Conservation (phyloP, 2,329 filamentous ascomycete genomes). For the Lecanicillium sp. region DNA sequence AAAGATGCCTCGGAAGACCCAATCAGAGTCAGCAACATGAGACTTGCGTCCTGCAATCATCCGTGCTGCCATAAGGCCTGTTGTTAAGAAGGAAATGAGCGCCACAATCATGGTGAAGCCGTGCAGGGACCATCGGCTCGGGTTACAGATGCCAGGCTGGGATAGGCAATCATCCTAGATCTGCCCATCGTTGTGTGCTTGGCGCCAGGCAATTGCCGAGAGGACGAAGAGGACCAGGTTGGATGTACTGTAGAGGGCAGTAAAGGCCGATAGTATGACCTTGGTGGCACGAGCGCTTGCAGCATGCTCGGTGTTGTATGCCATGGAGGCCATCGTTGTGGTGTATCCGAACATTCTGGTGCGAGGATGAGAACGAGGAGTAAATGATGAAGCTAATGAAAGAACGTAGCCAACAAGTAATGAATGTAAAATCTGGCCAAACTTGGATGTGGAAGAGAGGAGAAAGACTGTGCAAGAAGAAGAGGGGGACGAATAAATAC, state of each 20-base stretch:
- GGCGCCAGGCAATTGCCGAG: constrained; percentile 13
- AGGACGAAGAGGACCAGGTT: constrained; percentile 21
- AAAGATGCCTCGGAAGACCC: constrained; percentile 21
- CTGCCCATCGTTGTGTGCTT: not conserved
- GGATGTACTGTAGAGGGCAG: constrained; percentile 18
- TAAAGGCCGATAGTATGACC: constrained; percentile 14
- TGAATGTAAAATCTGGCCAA: constrained; percentile 2
- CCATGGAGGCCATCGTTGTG: not conserved
- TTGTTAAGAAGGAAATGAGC: constrained; percentile 15
- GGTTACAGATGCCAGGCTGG: not conserved
- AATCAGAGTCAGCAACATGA: constrained; percentile 15
- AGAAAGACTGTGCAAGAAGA: not conserved
- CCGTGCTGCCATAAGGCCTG: constrained; percentile 15
- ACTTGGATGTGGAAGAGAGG: not conserved
- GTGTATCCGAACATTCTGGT: not conserved
- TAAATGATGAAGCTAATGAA: not conserved
- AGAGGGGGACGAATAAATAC: not conserved
- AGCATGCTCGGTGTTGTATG: not conserved
- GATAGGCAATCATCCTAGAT: not conserved
- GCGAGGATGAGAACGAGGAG: not conserved
- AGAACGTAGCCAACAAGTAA: not conserved
- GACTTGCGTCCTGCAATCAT: constrained; percentile 11
- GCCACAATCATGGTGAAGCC: constrained; percentile 17
- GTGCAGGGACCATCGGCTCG: constrained; percentile 16
- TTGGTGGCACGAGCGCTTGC: constrained; percentile 13